These are phyloP conservation scores for Pythium angustatum DNA, from an alignment of 352 stramenopile species.

Conservation along the genomic window DNA sequence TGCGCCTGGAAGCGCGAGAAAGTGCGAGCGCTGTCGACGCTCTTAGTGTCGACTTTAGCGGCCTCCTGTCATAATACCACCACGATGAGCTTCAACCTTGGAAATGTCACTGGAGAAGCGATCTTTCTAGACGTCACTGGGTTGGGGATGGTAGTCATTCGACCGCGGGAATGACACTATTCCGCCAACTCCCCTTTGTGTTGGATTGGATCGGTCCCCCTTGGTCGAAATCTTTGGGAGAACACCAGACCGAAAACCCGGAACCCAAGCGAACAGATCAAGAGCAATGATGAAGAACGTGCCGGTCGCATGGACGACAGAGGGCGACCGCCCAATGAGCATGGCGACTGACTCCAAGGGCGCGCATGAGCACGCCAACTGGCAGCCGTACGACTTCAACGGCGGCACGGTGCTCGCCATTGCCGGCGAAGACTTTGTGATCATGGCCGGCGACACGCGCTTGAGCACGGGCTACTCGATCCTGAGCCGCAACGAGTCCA, in stretches of 20 bases:
- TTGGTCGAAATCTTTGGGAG: conserved; percentile 13
- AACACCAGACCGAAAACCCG: conserved; percentile 13
- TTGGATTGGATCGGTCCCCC: not conserved
- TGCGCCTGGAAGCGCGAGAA: not conserved
- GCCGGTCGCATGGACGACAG: conserved; percentile 67
- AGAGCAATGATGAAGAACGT: conserved; percentile 38
- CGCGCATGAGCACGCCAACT: conserved; percentile 49
- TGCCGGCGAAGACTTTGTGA: conserved; percentile 94
- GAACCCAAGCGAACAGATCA: conserved; percentile 12
- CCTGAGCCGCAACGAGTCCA: conserved; percentile 94
- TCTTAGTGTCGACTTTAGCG: conserved; percentile 22
- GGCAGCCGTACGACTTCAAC: conserved; percentile 88
- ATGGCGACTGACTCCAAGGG: conserved; percentile 33
- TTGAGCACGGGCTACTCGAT: conserved; percentile 98
- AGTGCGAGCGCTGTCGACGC: not conserved
- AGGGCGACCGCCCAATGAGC: conserved; percentile 48
- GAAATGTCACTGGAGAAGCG: conserved; percentile 20
- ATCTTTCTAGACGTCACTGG: conserved; percentile 17
- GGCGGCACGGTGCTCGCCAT: conserved; percentile 91
- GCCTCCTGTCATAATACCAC: not conserved
- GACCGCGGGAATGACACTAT: conserved; percentile 16
- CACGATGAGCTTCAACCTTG: not conserved
- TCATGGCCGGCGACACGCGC: conserved; percentile 96
- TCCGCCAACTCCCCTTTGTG: not conserved
- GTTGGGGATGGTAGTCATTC: not conserved